Conservation (phyloP, 768 basidiomycete genomes). For the Amanita exitialis region DNA sequence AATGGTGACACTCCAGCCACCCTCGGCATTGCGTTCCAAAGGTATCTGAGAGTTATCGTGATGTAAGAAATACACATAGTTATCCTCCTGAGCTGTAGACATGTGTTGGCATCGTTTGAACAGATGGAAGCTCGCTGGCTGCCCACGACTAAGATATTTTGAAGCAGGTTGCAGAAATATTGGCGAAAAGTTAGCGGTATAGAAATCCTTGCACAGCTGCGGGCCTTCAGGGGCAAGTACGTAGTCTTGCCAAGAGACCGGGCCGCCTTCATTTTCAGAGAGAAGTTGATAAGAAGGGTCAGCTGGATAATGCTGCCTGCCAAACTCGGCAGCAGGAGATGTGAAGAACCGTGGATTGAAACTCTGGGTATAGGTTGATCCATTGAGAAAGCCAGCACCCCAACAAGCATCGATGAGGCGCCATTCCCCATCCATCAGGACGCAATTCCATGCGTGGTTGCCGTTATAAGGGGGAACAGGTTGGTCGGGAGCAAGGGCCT, state of each 20-base stretch:
- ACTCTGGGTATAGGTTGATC: slow-evolving; percentile 20
- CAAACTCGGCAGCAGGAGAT: slow-evolving; percentile 31
- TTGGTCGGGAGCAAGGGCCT: slow-evolving; percentile 18
- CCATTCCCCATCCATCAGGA: slow-evolving; percentile 34
- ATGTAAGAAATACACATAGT: slow-evolving; percentile 29
- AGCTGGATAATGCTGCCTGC: slow-evolving; percentile 31
- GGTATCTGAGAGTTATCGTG: slow-evolving; percentile 23
- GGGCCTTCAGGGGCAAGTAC: slow-evolving; percentile 31
- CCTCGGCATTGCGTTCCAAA: slow-evolving; percentile 23
- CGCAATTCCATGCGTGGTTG: slow-evolving; percentile 42
- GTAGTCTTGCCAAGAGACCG: slow-evolving; percentile 33
- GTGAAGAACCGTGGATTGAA: slow-evolving; percentile 33
- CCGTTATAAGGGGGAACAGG: slow-evolving; percentile 24
- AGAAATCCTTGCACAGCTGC: slow-evolving; percentile 22
- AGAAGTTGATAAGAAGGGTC: slow-evolving; percentile 34
- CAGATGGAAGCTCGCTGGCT: slow-evolving; percentile 25
- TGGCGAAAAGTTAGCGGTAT: slow-evolving; percentile 22
- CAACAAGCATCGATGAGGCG: slow-evolving; percentile 37
- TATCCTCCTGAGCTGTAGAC: slow-evolving; percentile 29
- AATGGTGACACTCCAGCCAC: slow-evolving; percentile 30
- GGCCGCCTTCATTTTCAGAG: slow-evolving; percentile 25
- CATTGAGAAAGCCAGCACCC: slow-evolving; percentile 34
- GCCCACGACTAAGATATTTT: slow-evolving; percentile 22
- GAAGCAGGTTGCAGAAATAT: slow-evolving; percentile 24
- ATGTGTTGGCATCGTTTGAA: slow-evolving; percentile 38